Base-by-base conservation (phyloP, 1,284 basidiomycete genomes). In the Volvariella surrecta region DNA sequence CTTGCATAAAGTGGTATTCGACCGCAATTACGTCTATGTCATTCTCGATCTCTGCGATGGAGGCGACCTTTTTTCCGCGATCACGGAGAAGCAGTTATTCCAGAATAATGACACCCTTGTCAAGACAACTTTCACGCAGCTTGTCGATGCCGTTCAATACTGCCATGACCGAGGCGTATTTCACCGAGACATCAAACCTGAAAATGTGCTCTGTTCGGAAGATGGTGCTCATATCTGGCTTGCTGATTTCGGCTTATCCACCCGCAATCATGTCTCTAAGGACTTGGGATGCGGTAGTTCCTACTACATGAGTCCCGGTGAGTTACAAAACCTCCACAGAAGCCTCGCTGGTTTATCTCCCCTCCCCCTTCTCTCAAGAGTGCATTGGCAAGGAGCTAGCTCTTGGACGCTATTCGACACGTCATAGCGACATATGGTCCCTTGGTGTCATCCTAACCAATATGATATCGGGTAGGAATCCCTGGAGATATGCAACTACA, bases 141-240 rank as follows among this genome's bases (percentile, higher is more conserved):
- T 94, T 47, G 67, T 92, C 48, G 86, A 90, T 48, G 86, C 86
- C 0, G 78, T 93, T 31, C 73, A 84, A 39, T 74, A 82, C 58
- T 79, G 74, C 57, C 82, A 89, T 56, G 61, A 63, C 20, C 67
- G 74, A 37, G 78, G 80, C 44, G 79, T 94, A 53, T 91, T 76
- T 58, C 91, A 94, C 64, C 82, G 89, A 21, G 89, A 93, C 55
- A 72, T 94, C 55, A 93, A 93, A 59, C 90, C 89, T 0, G 89
- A 91, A 58, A 93, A 94, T 60, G 84, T 94, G 39, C 66, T 95
- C 22, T 87, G 80, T 55, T 73, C 52, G n/a, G 51, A 60, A 17
- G 64, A 63, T 39, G 85, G 87, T 15, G 60, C 64, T 34, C 66
- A 67, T 47, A 72, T 92, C 18, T 71, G 73, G 37, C 68, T 93